phyloP scores from a whole-genome alignment of 2,329 filamentous ascomycete genomes.

The Penicillium sp. region DNA sequence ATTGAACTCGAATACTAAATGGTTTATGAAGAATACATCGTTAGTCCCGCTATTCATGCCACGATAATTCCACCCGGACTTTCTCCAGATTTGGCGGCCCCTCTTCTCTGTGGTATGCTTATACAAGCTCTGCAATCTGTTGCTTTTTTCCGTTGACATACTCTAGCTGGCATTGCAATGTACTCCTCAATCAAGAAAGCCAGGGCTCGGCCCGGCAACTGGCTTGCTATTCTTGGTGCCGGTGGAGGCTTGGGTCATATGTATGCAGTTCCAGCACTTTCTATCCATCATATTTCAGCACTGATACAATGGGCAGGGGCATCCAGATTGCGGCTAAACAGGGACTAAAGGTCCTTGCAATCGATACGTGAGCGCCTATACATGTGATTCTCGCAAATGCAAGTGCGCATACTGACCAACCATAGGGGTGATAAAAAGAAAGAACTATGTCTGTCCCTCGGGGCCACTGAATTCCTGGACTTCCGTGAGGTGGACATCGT shows the following conservation, averaged over 20 bases:
- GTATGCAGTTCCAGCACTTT: slow-evolving; percentile 17
- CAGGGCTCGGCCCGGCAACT: slow-evolving; percentile 35
- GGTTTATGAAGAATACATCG: slow-evolving; percentile 32
- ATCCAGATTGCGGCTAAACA: slow-evolving; percentile 39
- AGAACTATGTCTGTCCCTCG: slow-evolving; percentile 34
- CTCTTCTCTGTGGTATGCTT: slow-evolving; percentile 36
- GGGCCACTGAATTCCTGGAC: slow-evolving; percentile 36
- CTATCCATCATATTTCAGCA: background rate
- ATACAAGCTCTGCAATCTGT: no score
- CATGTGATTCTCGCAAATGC: background rate
- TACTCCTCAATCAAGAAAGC: slow-evolving; percentile 43
- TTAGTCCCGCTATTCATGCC: slow-evolving; percentile 37
- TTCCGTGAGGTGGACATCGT: slow-evolving; percentile 41
- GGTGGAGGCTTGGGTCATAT: slow-evolving; percentile 43
- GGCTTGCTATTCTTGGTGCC: slow-evolving; percentile 38
- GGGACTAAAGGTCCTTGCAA: slow-evolving; percentile 39
- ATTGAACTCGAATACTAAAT: background rate
- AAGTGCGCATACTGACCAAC: background rate
- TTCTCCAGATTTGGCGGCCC: slow-evolving; percentile 34
- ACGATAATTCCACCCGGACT: slow-evolving; percentile 37
- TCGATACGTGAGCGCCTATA: slow-evolving; percentile 32
- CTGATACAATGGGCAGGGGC: slow-evolving; percentile 26
- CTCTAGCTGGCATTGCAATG: slow-evolving; percentile 39
- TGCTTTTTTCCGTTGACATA: background rate
- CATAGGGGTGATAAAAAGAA: slow-evolving; percentile 35